A percentile compares a stretch with the other conserved stretches of the same genome.
Evolutionary conservation across 1,284 basidiomycete species (phyloP).

Genomic region (Irpex sp.): DNA sequence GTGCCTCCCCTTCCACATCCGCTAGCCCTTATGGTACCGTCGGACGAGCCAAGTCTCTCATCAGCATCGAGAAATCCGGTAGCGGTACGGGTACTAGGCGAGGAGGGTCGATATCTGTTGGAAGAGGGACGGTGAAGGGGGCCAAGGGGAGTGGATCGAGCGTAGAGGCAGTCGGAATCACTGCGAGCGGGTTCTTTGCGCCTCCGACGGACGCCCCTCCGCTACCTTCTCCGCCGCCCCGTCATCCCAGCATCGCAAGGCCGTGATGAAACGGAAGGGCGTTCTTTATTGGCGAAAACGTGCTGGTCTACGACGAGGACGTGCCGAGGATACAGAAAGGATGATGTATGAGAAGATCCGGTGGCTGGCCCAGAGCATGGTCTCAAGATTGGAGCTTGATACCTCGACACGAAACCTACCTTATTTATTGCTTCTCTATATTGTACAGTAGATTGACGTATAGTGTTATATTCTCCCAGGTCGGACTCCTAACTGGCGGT

Average conservation of each 20-base stretch:
- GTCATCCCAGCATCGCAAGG: slow-evolving; percentile 9
- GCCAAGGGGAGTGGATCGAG: slow-evolving; percentile 58
- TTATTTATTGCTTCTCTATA: neutral
- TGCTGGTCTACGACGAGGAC: too few species aligned
- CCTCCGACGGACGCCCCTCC: slow-evolving; percentile 32
- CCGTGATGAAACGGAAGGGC: neutral
- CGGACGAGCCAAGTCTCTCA: slow-evolving; percentile 42
- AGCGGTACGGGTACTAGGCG: slow-evolving; percentile 29
- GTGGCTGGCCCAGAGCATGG: too few species aligned
- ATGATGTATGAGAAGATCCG: too few species aligned
- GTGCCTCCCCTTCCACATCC: slow-evolving; percentile 8
- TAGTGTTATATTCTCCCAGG: neutral
- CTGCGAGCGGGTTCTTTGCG: slow-evolving; percentile 72
- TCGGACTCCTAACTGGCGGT: too few species aligned
- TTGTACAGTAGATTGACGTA: neutral
- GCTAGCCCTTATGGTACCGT: neutral
- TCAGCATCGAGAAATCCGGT: slow-evolving; percentile 50
- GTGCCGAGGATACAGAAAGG: too few species aligned
- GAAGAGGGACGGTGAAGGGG: slow-evolving; percentile 49
- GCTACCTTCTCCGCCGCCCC: slow-evolving; percentile 26
- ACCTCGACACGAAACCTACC: too few species aligned
- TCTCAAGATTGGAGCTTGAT: too few species aligned
- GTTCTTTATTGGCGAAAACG: neutral
- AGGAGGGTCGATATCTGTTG: slow-evolving; percentile 60
- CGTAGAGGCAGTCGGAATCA: slow-evolving; percentile 68